Evolutionary conservation across 129 eudicot genomes (phyloP), one percentile per base, ranked within the genome.

Genomic region (Logfia minima): DNA sequence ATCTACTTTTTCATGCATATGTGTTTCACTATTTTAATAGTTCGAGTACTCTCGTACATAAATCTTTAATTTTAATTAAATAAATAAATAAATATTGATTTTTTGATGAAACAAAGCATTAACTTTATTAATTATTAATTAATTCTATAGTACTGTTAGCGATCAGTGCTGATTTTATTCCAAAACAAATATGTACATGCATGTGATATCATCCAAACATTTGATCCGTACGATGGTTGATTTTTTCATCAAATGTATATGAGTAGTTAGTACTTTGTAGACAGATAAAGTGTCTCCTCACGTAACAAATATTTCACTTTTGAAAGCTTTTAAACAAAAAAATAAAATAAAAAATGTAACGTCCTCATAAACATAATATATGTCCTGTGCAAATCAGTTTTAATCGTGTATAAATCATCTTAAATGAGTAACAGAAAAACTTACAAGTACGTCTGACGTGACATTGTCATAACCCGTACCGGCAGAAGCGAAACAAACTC

Each of bases 401-500:
- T 48, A n/a, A 48, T 14, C 1, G 5, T 48, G n/a, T 48, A 48
- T 5, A 48, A 48, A 13, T 48, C 5, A 14, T 48, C 17, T 13
- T 6, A 22, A 16, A 29, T 6, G 69, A 28, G 21, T 26, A 29
- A 65, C 9, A 0, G 66, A 58, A 45, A 55, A 34, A 84, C 95
- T 87, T 84, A 92, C 97, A 35, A 92, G 90, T 22, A 92, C 92
- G 34, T 84, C 86, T 14, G 97, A 85, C 52, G 97, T 92, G 11
- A 87, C 90, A 77, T 77, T 87, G 58, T 92, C 97, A 76, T 83
- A 89, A 4, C 97, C 97, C 4, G 97, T 92, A 2, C 97, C 97
- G 58, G 97, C 97, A 18, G 97, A 92, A 31, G 97, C 97, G 79
- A 92, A 92, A 71, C 90, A 81, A 62, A 92, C 97, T 0, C 97